These are phyloP conservation scores for Glarea lozoyensis DNA, from an alignment of 495 filamentous ascomycete species.

Conservation along the genomic window DNA sequence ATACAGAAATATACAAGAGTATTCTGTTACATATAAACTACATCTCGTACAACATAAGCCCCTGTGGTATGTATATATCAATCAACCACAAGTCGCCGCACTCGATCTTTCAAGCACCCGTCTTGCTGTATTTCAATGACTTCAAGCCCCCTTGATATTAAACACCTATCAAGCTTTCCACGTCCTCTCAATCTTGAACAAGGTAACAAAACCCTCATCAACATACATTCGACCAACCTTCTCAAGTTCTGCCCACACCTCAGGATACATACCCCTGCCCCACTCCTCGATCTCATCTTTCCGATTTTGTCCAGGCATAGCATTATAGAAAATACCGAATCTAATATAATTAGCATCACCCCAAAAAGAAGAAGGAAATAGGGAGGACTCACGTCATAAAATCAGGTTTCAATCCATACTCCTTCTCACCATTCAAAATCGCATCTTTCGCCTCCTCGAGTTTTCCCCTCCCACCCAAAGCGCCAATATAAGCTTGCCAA, in stretches of 20 bases:
- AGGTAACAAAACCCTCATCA: conserved; percentile 23
- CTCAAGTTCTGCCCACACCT: conserved; percentile 56
- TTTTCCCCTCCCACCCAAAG: conserved; percentile 59
- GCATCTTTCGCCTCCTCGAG: conserved; percentile 55
- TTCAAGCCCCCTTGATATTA: too few relatives aligned
- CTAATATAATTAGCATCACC: conserved; percentile 29
- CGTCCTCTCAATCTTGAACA: conserved; percentile 22
- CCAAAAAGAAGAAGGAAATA: neutral
- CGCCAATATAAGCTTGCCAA: conserved; percentile 64
- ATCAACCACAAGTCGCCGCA: too few relatives aligned
- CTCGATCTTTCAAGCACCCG: too few relatives aligned
- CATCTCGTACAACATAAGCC: too few relatives aligned
- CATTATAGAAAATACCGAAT: conserved; percentile 66
- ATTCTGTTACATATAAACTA: too few relatives aligned
- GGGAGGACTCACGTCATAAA: conserved; percentile 55
- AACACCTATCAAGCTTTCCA: conserved; percentile 32
- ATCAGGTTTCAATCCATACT: conserved; percentile 55
- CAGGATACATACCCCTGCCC: conserved; percentile 56
- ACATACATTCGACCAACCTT: conserved; percentile 31
- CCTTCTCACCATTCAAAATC: conserved; percentile 53
- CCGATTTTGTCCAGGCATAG: conserved; percentile 45
- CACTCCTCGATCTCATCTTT: conserved; percentile 65
- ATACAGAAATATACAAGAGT: too few relatives aligned
- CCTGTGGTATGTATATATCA: too few relatives aligned
- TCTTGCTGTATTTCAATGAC: too few relatives aligned